phyloP scores from a whole-genome alignment of 495 filamentous ascomycete genomes.

The Aspergillus steynii region DNA sequence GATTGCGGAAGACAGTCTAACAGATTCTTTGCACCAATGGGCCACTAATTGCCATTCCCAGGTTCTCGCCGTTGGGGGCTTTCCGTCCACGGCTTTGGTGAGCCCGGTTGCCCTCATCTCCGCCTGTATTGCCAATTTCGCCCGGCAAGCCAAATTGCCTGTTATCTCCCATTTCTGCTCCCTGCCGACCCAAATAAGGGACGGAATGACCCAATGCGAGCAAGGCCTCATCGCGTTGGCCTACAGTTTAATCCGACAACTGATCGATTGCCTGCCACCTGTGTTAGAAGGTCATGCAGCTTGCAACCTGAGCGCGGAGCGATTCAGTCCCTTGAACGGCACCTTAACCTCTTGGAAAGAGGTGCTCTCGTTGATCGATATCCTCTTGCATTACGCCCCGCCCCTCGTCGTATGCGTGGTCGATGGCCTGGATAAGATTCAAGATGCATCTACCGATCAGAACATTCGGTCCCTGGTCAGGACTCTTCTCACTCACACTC shows the following conservation, averaged over 20 bases:
- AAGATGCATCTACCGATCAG: slow-evolving; percentile 38
- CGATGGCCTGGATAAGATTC: slow-evolving; percentile 42
- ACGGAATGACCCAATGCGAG: slow-evolving; percentile 32
- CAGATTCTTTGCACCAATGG: slow-evolving; percentile 42
- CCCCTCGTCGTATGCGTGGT: slow-evolving; percentile 46
- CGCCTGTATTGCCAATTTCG: slow-evolving; percentile 37
- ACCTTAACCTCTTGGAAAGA: slow-evolving; percentile 43
- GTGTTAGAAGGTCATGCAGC: slow-evolving; percentile 40
- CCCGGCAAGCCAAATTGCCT: slow-evolving; percentile 38
- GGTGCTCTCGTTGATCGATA: slow-evolving; percentile 41
- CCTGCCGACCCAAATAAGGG: slow-evolving; percentile 25
- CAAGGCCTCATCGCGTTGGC: slow-evolving; percentile 44
- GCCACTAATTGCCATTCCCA: slow-evolving; percentile 37
- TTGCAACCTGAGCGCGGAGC: slow-evolving; percentile 40
- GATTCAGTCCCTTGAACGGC: slow-evolving; percentile 41
- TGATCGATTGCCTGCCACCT: slow-evolving; percentile 46
- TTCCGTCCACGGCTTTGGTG: slow-evolving; percentile 25
- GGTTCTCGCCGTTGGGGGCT: slow-evolving; percentile 40
- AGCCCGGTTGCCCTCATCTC: slow-evolving; percentile 41
- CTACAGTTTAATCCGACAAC: slow-evolving; percentile 51
- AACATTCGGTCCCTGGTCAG: slow-evolving; percentile 39
- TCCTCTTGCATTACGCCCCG: slow-evolving; percentile 39
- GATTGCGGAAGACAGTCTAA: slow-evolving; percentile 33
- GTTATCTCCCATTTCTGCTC: slow-evolving; percentile 47
- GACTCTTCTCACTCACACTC: slow-evolving; percentile 40